Evolutionary conservation across 2,329 filamentous ascomycete species (phyloP).

Genomic region (Fusarium caatingaense): DNA sequence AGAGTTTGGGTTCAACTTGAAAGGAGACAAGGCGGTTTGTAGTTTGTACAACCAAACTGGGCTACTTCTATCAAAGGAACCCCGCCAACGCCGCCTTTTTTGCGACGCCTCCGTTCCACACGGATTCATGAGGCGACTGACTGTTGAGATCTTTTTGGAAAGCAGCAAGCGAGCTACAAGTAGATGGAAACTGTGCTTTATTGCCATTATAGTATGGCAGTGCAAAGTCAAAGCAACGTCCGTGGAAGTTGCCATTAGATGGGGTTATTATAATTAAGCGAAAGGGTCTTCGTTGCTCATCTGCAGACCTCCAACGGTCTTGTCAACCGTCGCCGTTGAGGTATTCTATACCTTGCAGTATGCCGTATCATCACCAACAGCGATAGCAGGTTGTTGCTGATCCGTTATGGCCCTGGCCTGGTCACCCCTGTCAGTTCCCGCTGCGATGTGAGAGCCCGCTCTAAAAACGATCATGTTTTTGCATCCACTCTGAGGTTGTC

Average conservation of each 20-base stretch:
- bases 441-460: constrained; percentile 34
- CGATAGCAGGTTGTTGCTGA: constrained; percentile 29
- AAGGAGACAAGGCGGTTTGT: background rate
- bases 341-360: constrained; percentile 10
- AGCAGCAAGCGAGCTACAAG: constrained; percentile 3
- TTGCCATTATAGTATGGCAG: background rate
- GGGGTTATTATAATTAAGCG: constrained; percentile 5
- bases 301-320: constrained; percentile 3
- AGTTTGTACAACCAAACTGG: constrained; percentile 13
- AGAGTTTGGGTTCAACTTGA: constrained; percentile 3
- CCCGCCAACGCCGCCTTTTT: constrained; percentile 30
- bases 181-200: background rate
- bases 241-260: background rate
- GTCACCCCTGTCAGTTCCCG: constrained; percentile 33
- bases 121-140: constrained; percentile 19
- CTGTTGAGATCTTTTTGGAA: constrained; percentile 1
- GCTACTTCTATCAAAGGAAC: constrained; percentile 13
- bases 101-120: constrained; percentile 35
- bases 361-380: constrained; percentile 7
- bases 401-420: constrained; percentile 13
- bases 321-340: constrained; percentile 2
- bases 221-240: background rate
- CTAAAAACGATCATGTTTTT: constrained; percentile 22
- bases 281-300: constrained; percentile 10
- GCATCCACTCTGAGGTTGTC: constrained; percentile 14